phyloP scores from a whole-genome alignment of 176 grass and related monocot species.

The Musa itinerans region DNA sequence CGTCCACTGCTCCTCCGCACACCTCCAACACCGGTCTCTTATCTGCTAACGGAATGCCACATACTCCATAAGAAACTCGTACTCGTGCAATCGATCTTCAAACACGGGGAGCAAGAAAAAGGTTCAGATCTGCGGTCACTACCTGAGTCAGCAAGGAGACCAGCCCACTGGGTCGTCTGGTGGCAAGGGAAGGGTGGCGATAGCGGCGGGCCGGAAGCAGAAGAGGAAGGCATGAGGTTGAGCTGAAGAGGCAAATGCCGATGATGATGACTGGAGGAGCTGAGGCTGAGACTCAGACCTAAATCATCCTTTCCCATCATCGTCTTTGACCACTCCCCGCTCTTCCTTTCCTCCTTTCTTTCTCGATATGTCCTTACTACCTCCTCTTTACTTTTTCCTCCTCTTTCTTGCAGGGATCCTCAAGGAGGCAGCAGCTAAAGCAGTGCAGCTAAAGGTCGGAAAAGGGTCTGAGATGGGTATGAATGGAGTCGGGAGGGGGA shows the following conservation, averaged over 20 bases:
- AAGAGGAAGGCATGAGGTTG: conserved; percentile 7
- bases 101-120: background rate
- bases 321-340: background rate
- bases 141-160: background rate
- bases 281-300: conserved; percentile 22
- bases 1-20: background rate
- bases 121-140: background rate
- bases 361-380: background rate
- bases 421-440: background rate
- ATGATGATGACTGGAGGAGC: background rate
- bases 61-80: too few relatives aligned
- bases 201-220: background rate
- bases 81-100: background rate
- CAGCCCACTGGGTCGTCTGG: background rate
- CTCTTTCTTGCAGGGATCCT: background rate
- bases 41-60: background rate
- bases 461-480: too few relatives aligned
- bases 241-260: background rate
- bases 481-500: background rate
- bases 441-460: background rate
- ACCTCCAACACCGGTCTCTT: background rate
- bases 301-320: conserved; percentile 25
- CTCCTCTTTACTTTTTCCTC: background rate
- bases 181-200: background rate
- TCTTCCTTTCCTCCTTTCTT: background rate